Conservation (phyloP, 2,329 filamentous ascomycete species). For the Monilinia aucupariae region DNA sequence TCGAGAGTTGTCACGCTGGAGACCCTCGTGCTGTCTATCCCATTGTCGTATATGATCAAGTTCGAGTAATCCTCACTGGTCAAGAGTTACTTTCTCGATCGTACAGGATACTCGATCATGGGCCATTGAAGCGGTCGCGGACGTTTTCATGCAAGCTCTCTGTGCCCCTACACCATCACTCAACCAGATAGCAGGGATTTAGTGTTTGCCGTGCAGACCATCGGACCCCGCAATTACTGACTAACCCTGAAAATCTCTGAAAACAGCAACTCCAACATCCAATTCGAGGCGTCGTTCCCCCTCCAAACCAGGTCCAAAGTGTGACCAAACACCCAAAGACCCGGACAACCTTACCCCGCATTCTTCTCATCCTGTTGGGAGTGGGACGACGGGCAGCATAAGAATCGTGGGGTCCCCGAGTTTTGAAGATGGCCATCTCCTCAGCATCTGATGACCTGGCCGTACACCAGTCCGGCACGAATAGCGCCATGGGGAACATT, state of each 20-base stretch:
- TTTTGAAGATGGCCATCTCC: constrained; percentile 11
- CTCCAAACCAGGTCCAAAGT: constrained; percentile 7
- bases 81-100: background rate
- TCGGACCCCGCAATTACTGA: constrained; percentile 15
- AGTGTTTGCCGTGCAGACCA: constrained; percentile 9
- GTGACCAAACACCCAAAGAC: constrained; percentile 15
- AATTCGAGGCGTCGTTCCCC: constrained; percentile 17
- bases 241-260: constrained; percentile 17
- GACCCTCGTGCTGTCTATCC: background rate
- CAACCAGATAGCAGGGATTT: constrained; percentile 4
- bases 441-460: constrained; percentile 8
- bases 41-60: constrained; percentile 7
- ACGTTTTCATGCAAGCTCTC: background rate
- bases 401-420: constrained; percentile 15
- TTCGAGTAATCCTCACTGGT: background rate
- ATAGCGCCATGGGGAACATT: constrained; percentile 9
- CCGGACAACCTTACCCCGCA: constrained; percentile 16
- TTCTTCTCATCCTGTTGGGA: constrained; percentile 8
- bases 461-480: background rate
- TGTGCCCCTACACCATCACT: background rate
- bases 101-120: background rate
- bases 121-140: background rate
- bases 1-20: background rate
- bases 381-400: constrained; percentile 13
- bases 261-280: constrained; percentile 9